Evolutionary conservation across 202 grass and related monocot species (phyloP).

Genomic region (Elaeis oleifera): DNA sequence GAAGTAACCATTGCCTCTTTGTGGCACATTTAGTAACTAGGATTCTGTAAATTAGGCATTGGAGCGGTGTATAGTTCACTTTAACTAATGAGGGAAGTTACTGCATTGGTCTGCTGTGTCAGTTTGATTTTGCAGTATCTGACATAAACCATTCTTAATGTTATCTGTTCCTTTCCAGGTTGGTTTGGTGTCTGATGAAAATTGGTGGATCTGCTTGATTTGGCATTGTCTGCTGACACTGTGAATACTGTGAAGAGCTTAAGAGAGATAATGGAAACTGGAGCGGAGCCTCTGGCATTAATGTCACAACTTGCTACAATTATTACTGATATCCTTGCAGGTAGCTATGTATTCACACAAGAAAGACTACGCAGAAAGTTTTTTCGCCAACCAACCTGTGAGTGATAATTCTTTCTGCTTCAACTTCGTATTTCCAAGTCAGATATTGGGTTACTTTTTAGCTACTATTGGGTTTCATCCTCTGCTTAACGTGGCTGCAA

Average conservation of each 20-base stretch:
- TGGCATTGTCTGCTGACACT: constrained; percentile 72
- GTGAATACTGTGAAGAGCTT: constrained; percentile 73
- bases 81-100: no score
- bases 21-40: no score
- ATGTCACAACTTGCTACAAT: constrained; percentile 92
- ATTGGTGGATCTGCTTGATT: constrained; percentile 82
- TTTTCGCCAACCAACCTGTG: constrained; percentile 55
- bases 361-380: constrained; percentile 58
- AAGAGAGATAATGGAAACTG: constrained; percentile 77
- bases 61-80: no score
- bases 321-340: constrained; percentile 93
- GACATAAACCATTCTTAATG: constrained; percentile 12
- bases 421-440: background rate
- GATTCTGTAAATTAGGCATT: no score
- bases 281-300: constrained; percentile 74
- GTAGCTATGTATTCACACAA: constrained; percentile 51
- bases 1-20: no score
- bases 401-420: constrained; percentile 16
- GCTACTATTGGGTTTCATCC: no score
- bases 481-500: no score
- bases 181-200: constrained; percentile 80
- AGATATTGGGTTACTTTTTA: no score
- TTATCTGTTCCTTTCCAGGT: constrained; percentile 41
- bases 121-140: background rate
- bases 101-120: no score